Base-by-base conservation (phyloP, 495 filamentous ascomycete species). In the Terfezia boudieri region DNA sequence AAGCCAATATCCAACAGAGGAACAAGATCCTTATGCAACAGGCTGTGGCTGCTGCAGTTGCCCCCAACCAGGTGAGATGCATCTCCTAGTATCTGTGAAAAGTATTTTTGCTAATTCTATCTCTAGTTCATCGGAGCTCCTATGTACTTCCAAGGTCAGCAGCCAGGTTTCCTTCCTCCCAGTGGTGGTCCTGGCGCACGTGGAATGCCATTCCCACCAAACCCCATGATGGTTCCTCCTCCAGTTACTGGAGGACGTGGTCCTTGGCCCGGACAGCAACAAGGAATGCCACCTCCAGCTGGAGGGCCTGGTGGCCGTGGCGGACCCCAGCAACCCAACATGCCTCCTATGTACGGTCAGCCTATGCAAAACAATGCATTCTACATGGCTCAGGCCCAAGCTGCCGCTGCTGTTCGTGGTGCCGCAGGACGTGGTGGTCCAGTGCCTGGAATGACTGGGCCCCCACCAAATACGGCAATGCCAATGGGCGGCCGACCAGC, bases 21-120 rank as follows among this genome's bases (percentile, higher is more conserved):
- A 96, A 96, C 75, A 86, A 90, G 70, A 80, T 95, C 66, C 80
- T 92, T 60, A 88, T 95, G 80, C 92, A 96, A 74, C 90, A 99
- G 71, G 83, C 86, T 61, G 89, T 87, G 53, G 87, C 92, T 53
- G 85, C 80, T 53, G 90, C 86, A 54, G 88, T 85, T 62, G 86
- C 94, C 75, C 84, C 84, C 57, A 82, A 86, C 68, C 83, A 84
- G 69, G 80, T 73, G 70, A 73, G 49, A 62, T 63, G 43, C 54
- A 50, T 20, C 11, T 35, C 23, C 41, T 43, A 70, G 58, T 80
- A 75, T 71, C 79, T 6, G 8, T 9, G 14, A 90, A 78, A 83
- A 85, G 67, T 76, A 0, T n/a, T 14, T 48, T 5, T 48, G 49
- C 49, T 51, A 51, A 51, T 23, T 17, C 23, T 48, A 22, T 51